Percentiles rank a stretch among this genome's conserved stretches.
These are phyloP conservation scores for Lasiosphaeriaceae sp. DNA, from an alignment of 495 filamentous ascomycete genomes.

Conservation along the genomic window DNA sequence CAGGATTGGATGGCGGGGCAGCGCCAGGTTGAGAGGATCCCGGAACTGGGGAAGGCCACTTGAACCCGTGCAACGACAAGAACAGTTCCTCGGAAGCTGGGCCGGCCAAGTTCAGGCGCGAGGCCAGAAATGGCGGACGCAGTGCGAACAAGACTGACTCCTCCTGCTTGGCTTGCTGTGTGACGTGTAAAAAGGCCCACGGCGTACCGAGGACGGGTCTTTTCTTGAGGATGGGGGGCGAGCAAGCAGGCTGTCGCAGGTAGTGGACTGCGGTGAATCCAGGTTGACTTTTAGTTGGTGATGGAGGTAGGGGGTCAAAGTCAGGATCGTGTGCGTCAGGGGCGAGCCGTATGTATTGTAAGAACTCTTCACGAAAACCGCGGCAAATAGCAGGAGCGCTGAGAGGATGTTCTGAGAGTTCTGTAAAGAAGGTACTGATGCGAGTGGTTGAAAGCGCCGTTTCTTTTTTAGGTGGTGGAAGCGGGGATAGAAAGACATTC, in stretches of 20 bases:
- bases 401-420: too few relatives aligned
- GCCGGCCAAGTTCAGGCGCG: background rate
- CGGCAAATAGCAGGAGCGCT: too few relatives aligned
- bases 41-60: background rate
- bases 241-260: background rate
- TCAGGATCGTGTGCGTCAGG: too few relatives aligned
- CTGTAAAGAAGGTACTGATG: too few relatives aligned
- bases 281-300: too few relatives aligned
- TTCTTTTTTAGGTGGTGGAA: too few relatives aligned
- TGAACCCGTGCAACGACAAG: background rate
- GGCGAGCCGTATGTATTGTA: too few relatives aligned
- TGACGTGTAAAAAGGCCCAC: background rate
- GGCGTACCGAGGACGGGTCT: background rate
- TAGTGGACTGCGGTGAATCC: background rate
- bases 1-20: background rate
- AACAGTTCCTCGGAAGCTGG: background rate
- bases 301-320: too few relatives aligned
- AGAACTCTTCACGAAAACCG: too few relatives aligned
- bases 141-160: background rate
- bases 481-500: too few relatives aligned
- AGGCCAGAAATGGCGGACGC: background rate
- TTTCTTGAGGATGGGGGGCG: background rate
- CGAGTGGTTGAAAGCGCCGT: too few relatives aligned
- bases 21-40: background rate
- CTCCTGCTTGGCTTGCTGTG: background rate